A percentile compares a stretch with the other conserved stretches of the same genome.
phyloP scores from a whole-genome alignment of 164 flowering plant species.

The Annona cherimola region DNA sequence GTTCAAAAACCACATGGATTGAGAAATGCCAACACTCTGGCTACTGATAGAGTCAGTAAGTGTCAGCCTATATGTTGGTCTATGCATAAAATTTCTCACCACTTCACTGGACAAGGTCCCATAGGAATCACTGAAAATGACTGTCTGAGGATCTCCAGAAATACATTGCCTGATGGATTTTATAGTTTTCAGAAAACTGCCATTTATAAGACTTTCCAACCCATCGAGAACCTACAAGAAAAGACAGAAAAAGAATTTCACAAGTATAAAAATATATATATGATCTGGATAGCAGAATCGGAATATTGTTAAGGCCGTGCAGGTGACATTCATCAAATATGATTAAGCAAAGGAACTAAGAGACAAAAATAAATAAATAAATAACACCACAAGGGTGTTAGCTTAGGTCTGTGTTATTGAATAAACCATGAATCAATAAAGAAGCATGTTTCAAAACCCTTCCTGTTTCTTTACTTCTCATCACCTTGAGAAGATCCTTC shows the following conservation, averaged over 20 bases:
- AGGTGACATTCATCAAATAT: not conserved
- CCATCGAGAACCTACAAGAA: slow-evolving; percentile 64
- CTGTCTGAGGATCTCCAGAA: slow-evolving; percentile 37
- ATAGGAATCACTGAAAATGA: slow-evolving; percentile 40
- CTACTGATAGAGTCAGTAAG: slow-evolving; percentile 30
- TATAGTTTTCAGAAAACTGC: slow-evolving; percentile 30
- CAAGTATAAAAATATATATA: not conserved
- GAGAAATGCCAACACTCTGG: slow-evolving; percentile 39
- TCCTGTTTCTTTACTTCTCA: not conserved
- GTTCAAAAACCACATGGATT: slow-evolving; percentile 23
- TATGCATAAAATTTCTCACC: slow-evolving; percentile 33
- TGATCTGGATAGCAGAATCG: not conserved
- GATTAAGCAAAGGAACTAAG: not conserved
- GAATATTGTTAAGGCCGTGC: too few relatives aligned
- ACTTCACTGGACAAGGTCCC: slow-evolving; percentile 20
- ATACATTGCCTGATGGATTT: slow-evolving; percentile 44
- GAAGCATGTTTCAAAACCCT: not conserved
- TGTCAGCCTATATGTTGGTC: slow-evolving; percentile 38
- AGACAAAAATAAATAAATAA: not conserved
- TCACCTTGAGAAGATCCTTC: not conserved
- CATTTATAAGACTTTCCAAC: slow-evolving; percentile 29
- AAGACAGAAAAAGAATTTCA: not conserved
- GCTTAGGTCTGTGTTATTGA: not conserved
- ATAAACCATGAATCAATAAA: not conserved
- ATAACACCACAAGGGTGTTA: not conserved